Base-by-base conservation (phyloP, 805 yeast species). In the Henningerozyma blattae region DNA sequence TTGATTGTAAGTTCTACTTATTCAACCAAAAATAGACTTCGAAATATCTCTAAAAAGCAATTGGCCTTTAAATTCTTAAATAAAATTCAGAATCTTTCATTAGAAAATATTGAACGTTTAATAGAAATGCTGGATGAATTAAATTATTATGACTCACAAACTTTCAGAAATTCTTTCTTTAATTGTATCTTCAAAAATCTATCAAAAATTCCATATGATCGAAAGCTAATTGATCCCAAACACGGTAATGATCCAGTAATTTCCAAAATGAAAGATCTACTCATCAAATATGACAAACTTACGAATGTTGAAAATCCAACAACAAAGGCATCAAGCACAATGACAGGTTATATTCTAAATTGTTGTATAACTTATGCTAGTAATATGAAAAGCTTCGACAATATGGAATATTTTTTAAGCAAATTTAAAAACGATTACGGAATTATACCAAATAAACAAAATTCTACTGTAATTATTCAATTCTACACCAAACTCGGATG, bases 391-490 rank as follows among this genome's bases (percentile, higher is more conserved):
- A 43, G 43, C 28, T 35, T 43, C 16, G 38, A 43, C 3, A 33
- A 42, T 14, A 47, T 54, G 50, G 42, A 54, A 19, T 43, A 39
- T 35, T 53, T 49, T 31, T 33, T 56, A 7, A 32, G 41, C 17
- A 45, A 42, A 28, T 49, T 56, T 36, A 46, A 40, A 28, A 31
- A 39, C 3, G 39, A 43, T n/a, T 54, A 48, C 32, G 40, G 39
- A 7, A 30, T 54, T 8, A 26, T 39, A 12, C 59, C 58, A 15
- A 51, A 54, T 30, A 52, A 39, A 32, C 42, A 43, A 14, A 53
- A 49, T 26, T 50, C 42, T 30, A 53, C 59, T 6, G 45, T 51
- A 2, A 39, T 56, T 13, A 44, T 53, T 15, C 53, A 50, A 32
- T 54, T 47, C 31, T 56, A 50, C 22, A 34, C 39, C 4, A 36